Percentiles rank a stretch among this genome's conserved stretches.
Evolutionary conservation across 2,329 filamentous ascomycete genomes (phyloP).

Genomic region (Talaromyces funiculosus): DNA sequence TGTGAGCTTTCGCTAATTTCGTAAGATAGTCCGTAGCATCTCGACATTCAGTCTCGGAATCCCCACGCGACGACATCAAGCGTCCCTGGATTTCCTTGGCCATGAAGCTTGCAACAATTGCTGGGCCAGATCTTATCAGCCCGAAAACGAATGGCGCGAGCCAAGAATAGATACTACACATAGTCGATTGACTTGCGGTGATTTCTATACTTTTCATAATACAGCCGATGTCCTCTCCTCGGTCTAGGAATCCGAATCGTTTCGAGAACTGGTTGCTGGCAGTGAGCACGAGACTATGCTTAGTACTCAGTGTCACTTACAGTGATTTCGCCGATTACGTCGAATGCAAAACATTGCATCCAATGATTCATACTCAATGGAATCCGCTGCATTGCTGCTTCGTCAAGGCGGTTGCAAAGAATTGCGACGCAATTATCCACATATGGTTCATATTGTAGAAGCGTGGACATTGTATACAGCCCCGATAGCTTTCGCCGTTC

Average conservation of each 20-base stretch:
- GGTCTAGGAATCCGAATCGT: slow-evolving; percentile 30
- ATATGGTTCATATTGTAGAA: slow-evolving; percentile 4
- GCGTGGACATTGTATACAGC: neutral
- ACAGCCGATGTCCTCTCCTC: slow-evolving; percentile 15
- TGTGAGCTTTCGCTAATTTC: neutral
- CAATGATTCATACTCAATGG: neutral
- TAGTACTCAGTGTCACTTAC: too few relatives aligned
- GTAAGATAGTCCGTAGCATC: neutral
- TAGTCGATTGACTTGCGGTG: neutral
- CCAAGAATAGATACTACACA: too few relatives aligned
- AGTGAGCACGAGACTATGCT: too few relatives aligned
- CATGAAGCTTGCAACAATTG: too few relatives aligned
- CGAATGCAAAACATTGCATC: slow-evolving; percentile 23
- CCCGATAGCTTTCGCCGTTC: neutral
- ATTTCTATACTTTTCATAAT: neutral
- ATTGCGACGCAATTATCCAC: slow-evolving; percentile 11
- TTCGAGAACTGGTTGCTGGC: too few relatives aligned
- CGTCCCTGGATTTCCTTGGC: too few relatives aligned
- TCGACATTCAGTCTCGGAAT: too few relatives aligned
- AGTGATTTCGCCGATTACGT: slow-evolving; percentile 35
- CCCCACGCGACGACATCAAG: too few relatives aligned
- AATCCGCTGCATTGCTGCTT: neutral
- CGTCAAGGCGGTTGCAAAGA: slow-evolving; percentile 3
- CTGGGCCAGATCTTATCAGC: neutral
- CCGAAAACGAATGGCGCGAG: neutral